Evolutionary conservation across 805 yeast genomes (phyloP).

Genomic region (Metschnikowia drakensbergensis): DNA sequence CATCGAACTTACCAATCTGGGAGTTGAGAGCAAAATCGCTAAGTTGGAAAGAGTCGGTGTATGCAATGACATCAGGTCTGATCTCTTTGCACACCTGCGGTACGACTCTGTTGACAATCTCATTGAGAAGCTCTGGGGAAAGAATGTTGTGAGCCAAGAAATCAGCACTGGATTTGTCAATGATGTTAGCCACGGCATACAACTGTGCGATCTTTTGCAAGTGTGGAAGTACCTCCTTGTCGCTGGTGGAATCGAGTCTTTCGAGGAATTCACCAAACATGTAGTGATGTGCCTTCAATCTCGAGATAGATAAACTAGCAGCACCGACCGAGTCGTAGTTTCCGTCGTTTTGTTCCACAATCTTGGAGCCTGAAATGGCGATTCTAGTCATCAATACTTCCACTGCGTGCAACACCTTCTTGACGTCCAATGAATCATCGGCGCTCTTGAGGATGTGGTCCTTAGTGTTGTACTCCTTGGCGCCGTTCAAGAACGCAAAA

Average conservation of each 20-base stretch:
- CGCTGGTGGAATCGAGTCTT: slow-evolving; percentile 10
- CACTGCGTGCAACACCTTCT: slow-evolving; percentile 16
- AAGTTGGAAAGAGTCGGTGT: slow-evolving; percentile 20
- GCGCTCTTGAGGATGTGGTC: slow-evolving; percentile 11
- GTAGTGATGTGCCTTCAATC: slow-evolving; percentile 21
- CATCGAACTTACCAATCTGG: slow-evolving; percentile 18
- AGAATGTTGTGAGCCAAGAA: slow-evolving; percentile 17
- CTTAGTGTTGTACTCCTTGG: slow-evolving; percentile 15
- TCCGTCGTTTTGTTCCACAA: slow-evolving; percentile 15
- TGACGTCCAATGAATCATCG: slow-evolving; percentile 12
- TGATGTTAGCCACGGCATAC: slow-evolving; percentile 18
- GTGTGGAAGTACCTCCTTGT: slow-evolving; percentile 14
- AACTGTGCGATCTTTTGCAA: slow-evolving; percentile 17
- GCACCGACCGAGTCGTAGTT: slow-evolving; percentile 21
- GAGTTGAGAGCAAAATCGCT: slow-evolving; percentile 19
- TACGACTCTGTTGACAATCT: slow-evolving; percentile 16
- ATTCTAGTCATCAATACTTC: slow-evolving; percentile 20
- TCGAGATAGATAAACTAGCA: slow-evolving; percentile 18
- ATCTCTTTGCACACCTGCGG: slow-evolving; percentile 17
- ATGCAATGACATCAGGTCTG: slow-evolving; percentile 18
- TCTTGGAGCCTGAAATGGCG: slow-evolving; percentile 17
- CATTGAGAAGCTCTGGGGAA: slow-evolving; percentile 14
- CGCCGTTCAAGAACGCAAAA: slow-evolving; percentile 17
- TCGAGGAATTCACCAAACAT: slow-evolving; percentile 15
- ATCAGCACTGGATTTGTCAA: slow-evolving; percentile 20